phyloP scores from a whole-genome alignment of 257 asterid genomes.

The Rhazya stricta region DNA sequence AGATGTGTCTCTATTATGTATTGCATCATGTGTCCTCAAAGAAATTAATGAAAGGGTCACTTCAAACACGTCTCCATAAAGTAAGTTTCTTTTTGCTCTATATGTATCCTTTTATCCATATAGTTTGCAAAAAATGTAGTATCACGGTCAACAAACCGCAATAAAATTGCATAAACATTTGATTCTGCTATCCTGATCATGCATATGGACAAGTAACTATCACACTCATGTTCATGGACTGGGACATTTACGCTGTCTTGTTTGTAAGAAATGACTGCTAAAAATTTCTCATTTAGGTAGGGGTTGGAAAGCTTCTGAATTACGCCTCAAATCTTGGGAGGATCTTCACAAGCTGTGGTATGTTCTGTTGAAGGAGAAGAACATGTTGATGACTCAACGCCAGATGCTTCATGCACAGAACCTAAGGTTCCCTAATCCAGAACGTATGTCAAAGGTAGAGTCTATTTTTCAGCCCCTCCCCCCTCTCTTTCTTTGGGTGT shows the following conservation, averaged over 20 bases:
- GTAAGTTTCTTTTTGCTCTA: background rate
- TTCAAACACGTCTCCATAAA: background rate
- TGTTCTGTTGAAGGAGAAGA: conserved; percentile 83
- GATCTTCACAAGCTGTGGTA: conserved; percentile 92
- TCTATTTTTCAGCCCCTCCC: conserved; percentile 9
- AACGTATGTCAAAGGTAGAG: conserved; percentile 78
- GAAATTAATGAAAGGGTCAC: background rate
- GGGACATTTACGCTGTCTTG: background rate
- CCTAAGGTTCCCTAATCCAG: conserved; percentile 71
- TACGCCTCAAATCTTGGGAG: conserved; percentile 97
- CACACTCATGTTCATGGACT: background rate
- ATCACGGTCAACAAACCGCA: background rate
- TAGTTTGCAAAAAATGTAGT: background rate
- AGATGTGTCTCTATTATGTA: background rate
- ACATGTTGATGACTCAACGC: conserved; percentile 89
- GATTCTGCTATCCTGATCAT: background rate
- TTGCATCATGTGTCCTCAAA: background rate
- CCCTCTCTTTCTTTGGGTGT: background rate
- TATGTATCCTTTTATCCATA: background rate
- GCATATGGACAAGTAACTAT: background rate
- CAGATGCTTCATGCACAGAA: conserved; percentile 91
- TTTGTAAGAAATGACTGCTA: conserved; percentile 2
- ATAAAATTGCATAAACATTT: background rate
- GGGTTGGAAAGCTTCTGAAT: conserved; percentile 93
- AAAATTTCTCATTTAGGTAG: conserved; percentile 49